Evolutionary conservation across 75 land plant species (phyloP).

Genomic region (Sequoiadendron giganteum): DNA sequence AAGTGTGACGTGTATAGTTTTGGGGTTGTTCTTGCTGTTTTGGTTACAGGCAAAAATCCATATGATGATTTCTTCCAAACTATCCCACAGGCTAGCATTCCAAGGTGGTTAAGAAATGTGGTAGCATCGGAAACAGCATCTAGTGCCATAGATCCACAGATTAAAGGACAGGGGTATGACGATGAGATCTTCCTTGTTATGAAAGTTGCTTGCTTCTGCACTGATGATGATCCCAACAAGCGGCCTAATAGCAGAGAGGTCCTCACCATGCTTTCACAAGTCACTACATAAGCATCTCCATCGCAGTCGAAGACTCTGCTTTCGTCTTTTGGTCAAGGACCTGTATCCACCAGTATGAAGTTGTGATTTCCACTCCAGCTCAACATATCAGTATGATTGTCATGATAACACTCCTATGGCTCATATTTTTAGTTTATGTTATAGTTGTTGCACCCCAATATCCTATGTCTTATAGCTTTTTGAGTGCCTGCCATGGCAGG

Average conservation of each 20-base stretch:
- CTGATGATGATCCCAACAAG: constrained; percentile 53
- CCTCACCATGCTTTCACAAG: constrained; percentile 66
- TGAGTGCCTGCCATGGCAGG: not conserved
- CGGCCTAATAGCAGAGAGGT: constrained; percentile 80
- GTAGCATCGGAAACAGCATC: constrained; percentile 32
- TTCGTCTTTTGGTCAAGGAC: no score
- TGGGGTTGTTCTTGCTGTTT: constrained; percentile 66
- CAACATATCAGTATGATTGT: not conserved
- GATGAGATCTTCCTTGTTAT: constrained; percentile 75
- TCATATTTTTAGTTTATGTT: not conserved
- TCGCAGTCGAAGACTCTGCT: not conserved
- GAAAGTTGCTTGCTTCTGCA: constrained; percentile 86
- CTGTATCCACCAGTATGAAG: not conserved
- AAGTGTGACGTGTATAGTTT: constrained; percentile 85
- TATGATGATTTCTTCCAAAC: constrained; percentile 57
- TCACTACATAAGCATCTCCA: constrained; percentile 12
- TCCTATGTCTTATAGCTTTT: not conserved
- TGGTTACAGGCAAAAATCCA: constrained; percentile 69
- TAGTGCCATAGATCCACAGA: constrained; percentile 49
- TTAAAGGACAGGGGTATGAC: constrained; percentile 58
- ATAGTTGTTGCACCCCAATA: not conserved
- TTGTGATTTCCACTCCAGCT: not conserved
- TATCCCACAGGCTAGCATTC: constrained; percentile 57
- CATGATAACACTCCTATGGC: not conserved
- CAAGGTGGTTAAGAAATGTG: constrained; percentile 53